These are phyloP conservation scores for Pseudotulostoma volvatum DNA, from an alignment of 495 filamentous ascomycete species.

Conservation along the genomic window DNA sequence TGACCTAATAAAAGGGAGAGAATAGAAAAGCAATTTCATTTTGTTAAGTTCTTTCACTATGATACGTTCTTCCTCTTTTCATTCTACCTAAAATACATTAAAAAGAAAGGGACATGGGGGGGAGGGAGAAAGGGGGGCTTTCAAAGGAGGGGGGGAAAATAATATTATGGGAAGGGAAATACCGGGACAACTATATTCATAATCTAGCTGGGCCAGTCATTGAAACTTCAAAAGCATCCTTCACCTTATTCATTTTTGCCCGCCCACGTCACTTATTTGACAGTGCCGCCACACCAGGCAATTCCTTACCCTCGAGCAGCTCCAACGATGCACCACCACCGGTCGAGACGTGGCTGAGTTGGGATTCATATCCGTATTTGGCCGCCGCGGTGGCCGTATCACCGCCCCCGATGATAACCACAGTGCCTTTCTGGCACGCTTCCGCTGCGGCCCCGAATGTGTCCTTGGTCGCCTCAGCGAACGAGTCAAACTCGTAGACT, in stretches of 20 bases:
- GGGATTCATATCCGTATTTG: constrained; percentile 89
- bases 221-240: too few species aligned
- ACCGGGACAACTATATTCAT: too few species aligned
- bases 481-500: constrained; percentile 93
- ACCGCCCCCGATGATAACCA: constrained; percentile 95
- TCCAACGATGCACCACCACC: constrained; percentile 92
- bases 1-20: too few species aligned
- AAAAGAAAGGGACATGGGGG: too few species aligned
- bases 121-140: too few species aligned
- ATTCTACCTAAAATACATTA: constrained; percentile 16
- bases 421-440: constrained; percentile 65
- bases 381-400: constrained; percentile 96
- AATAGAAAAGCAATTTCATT: too few species aligned
- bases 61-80: neutral
- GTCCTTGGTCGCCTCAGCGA: constrained; percentile 77
- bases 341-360: constrained; percentile 95
- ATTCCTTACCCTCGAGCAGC: constrained; percentile 90
- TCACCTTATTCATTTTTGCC: neutral
- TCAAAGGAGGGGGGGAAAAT: too few species aligned
- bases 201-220: too few species aligned
- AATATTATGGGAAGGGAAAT: too few species aligned
- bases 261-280: constrained; percentile 46
- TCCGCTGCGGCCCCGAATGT: constrained; percentile 73
- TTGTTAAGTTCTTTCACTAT: neutral
- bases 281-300: constrained; percentile 87